These are phyloP conservation scores for Colletotrichum sp. DNA, from an alignment of 2,329 filamentous ascomycete genomes.

Conservation along the genomic window DNA sequence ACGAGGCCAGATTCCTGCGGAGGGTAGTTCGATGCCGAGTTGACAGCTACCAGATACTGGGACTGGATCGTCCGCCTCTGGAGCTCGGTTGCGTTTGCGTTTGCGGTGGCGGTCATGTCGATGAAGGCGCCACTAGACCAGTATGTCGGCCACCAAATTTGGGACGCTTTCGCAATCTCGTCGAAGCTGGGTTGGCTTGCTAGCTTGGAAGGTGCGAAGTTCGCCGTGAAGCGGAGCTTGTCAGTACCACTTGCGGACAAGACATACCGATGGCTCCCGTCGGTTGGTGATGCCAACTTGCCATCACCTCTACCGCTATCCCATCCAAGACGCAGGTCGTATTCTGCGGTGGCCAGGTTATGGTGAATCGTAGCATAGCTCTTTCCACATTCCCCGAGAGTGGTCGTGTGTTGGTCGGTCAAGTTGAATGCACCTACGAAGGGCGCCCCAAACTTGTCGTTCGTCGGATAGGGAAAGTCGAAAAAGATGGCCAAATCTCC, in stretches of 20 bases:
- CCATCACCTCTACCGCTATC: constrained; percentile 26
- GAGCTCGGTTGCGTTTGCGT: constrained; percentile 49
- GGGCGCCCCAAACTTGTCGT: constrained; percentile 59
- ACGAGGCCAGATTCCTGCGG: constrained; percentile 53
- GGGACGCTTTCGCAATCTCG: constrained; percentile 34
- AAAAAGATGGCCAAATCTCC: constrained; percentile 51
- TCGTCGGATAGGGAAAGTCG: constrained; percentile 55
- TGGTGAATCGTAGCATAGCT: constrained; percentile 45
- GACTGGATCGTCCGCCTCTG: constrained; percentile 59
- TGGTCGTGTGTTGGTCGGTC: constrained; percentile 48
- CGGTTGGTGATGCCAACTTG: constrained; percentile 34
- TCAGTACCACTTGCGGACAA: constrained; percentile 31
- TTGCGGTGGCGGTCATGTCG: constrained; percentile 46
- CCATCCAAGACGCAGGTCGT: constrained; percentile 46
- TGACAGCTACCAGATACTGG: constrained; percentile 58
- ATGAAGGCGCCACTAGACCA: constrained; percentile 58
- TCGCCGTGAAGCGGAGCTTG: constrained; percentile 33
- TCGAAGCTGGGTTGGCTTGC: constrained; percentile 27
- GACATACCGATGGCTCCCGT: constrained; percentile 48
- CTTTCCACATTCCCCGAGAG: constrained; percentile 27
- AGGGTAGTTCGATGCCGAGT: constrained; percentile 52
- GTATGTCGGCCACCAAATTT: constrained; percentile 52
- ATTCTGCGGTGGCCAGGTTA: constrained; percentile 46
- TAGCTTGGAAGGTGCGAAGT: constrained; percentile 33
- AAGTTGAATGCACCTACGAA: constrained; percentile 58